Percentiles rank a stretch among this genome's conserved stretches.
These are phyloP conservation scores for Trametes cubensis DNA, from an alignment of 768 basidiomycete genomes.

Conservation along the genomic window DNA sequence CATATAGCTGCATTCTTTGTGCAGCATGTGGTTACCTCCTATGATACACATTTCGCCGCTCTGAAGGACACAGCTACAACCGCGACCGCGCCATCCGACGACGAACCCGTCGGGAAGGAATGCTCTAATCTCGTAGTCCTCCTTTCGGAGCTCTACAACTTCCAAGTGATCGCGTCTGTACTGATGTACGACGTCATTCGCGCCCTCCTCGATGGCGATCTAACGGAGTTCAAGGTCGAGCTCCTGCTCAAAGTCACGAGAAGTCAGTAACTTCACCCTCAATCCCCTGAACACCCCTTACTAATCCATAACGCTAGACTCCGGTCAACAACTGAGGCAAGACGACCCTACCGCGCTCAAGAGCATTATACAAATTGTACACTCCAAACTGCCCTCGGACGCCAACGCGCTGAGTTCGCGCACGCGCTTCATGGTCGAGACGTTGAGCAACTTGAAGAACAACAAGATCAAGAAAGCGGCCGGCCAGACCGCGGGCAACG, in stretches of 20 bases:
- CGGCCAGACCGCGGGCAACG: conserved; percentile 69
- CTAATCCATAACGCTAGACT: conserved; percentile 51
- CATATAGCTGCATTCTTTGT: conserved; percentile 77
- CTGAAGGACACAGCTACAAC: conserved; percentile 22
- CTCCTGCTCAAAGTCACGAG: conserved; percentile 81
- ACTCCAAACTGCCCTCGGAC: conserved; percentile 62
- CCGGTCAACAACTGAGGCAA: conserved; percentile 86
- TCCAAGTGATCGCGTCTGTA: conserved; percentile 86
- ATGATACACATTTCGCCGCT: conserved; percentile 57
- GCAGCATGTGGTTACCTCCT: conserved; percentile 67
- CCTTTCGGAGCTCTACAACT: conserved; percentile 92
- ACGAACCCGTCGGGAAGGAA: conserved; percentile 72
- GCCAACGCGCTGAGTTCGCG: conserved; percentile 72
- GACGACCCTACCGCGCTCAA: conserved; percentile 93
- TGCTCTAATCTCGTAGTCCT: conserved; percentile 86
- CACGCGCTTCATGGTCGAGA: conserved; percentile 94
- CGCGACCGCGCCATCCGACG: conserved; percentile 16
- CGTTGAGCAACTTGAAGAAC: conserved; percentile 88
- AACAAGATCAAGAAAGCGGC: conserved; percentile 75
- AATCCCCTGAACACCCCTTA: neutral
- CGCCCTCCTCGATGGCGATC: conserved; percentile 59
- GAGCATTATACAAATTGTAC: conserved; percentile 85
- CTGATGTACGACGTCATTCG: conserved; percentile 92
- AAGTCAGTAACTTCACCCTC: conserved; percentile 45
- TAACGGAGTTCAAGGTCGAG: conserved; percentile 85